Evolutionary conservation across 176 grass and related monocot species (phyloP).

Genomic region (Carex scoparia): DNA sequence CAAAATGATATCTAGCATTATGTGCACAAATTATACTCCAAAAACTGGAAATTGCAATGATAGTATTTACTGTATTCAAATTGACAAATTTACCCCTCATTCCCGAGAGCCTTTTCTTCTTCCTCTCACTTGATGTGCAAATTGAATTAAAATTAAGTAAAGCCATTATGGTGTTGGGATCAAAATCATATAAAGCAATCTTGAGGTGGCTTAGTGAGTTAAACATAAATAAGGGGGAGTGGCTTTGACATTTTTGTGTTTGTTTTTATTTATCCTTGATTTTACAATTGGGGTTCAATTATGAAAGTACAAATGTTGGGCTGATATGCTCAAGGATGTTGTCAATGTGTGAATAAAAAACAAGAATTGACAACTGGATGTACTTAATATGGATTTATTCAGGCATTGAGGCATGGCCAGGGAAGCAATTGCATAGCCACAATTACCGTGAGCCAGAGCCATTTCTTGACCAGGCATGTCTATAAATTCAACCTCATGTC

Average conservation of each 20-base stretch:
- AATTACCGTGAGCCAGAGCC: conserved; percentile 48
- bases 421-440: conserved; percentile 60
- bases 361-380: background rate
- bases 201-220: background rate
- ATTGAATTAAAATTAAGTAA: background rate
- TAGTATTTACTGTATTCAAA: background rate
- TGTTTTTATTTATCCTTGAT: background rate
- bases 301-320: background rate
- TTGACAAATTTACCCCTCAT: background rate
- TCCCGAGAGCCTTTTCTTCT: background rate
- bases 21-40: background rate
- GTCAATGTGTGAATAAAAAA: background rate
- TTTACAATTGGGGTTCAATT: background rate
- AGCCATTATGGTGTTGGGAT: background rate
- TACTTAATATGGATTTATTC: background rate
- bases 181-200: background rate
- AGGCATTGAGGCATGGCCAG: conserved; percentile 41
- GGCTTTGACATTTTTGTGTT: background rate
- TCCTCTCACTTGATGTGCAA: background rate
- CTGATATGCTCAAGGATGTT: background rate
- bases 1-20: background rate
- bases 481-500: background rate
- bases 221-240: background rate
- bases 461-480: conserved; percentile 30
- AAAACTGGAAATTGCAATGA: background rate